These are phyloP conservation scores for Kwoniella botswanensis DNA, from an alignment of 768 basidiomycete species.

Conservation along the genomic window DNA sequence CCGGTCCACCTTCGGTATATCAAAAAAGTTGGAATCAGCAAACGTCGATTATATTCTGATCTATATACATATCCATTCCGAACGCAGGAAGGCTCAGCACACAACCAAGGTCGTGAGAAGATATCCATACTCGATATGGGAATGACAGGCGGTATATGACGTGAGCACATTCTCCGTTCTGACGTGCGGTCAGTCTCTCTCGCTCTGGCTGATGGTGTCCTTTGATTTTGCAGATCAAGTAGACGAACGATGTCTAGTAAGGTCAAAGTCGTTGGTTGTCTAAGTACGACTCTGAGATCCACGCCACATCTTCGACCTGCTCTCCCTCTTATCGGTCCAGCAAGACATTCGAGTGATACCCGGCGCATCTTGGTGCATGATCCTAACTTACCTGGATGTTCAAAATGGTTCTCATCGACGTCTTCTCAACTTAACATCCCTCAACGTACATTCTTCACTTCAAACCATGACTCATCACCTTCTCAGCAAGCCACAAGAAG, in stretches of 20 bases:
- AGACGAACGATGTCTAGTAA: slow-evolving; percentile 15
- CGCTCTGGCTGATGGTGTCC: too few species aligned
- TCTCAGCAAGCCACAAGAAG: too few species aligned
- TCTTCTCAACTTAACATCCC: neutral
- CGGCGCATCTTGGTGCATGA: neutral
- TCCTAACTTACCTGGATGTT: slow-evolving; percentile 22
- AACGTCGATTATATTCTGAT: neutral
- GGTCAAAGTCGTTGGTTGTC: slow-evolving; percentile 13
- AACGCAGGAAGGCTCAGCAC: too few species aligned
- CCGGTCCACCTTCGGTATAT: neutral
- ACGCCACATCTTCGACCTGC: neutral
- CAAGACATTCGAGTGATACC: neutral
- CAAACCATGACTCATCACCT: neutral
- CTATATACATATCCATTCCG: too few species aligned
- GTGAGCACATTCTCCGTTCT: neutral
- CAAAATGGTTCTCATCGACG: slow-evolving; percentile 14
- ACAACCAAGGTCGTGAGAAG: too few species aligned
- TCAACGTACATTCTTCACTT: slow-evolving; percentile 21
- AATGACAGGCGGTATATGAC: neutral
- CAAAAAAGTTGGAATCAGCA: neutral
- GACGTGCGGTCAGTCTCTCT: too few species aligned
- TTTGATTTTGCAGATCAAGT: neutral
- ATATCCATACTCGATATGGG: neutral
- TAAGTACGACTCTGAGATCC: slow-evolving; percentile 7
- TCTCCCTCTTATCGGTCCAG: neutral